Conservation (phyloP, 2,329 filamentous ascomycete species). For the Colletotrichum truncatum region DNA sequence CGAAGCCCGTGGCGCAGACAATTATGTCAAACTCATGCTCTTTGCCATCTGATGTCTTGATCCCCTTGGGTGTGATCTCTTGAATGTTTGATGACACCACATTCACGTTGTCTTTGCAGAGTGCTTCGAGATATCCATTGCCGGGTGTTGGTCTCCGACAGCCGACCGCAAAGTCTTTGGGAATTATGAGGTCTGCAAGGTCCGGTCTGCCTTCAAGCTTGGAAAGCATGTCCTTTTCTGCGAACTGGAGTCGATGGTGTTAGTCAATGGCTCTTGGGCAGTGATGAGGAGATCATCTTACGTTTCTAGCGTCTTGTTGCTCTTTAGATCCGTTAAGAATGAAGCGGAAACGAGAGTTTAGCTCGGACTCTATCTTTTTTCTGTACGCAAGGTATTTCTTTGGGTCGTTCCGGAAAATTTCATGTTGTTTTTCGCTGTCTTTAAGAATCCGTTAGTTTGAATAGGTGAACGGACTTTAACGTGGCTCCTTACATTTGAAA, state of each 20-base stretch:
- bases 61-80: slow-evolving; percentile 39
- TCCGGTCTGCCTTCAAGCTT: slow-evolving; percentile 51
- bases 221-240: slow-evolving; percentile 47
- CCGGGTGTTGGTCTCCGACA: slow-evolving; percentile 37
- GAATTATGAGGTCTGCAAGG: slow-evolving; percentile 53
- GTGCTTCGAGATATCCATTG: slow-evolving; percentile 40
- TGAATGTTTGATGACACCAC: slow-evolving; percentile 34
- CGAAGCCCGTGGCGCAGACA: slow-evolving; percentile 45
- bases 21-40: slow-evolving; percentile 42
- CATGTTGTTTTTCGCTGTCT: slow-evolving; percentile 52
- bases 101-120: slow-evolving; percentile 36
- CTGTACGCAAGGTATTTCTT: slow-evolving; percentile 61
- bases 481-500: slow-evolving; percentile 49
- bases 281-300: neutral
- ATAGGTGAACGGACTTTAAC: too few species aligned
- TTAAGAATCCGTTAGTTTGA: too few species aligned
- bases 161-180: slow-evolving; percentile 37
- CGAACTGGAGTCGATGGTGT: neutral
- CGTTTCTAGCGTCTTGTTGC: slow-evolving; percentile 45
- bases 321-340: slow-evolving; percentile 58
- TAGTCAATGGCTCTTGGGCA: neutral
- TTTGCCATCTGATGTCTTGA: slow-evolving; percentile 37
- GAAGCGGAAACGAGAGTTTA: slow-evolving; percentile 63
- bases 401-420: slow-evolving; percentile 59
- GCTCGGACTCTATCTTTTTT: slow-evolving; percentile 55